Evolutionary conservation across 495 filamentous ascomycete species (phyloP).

Genomic region (Cudoniella acicularis): DNA sequence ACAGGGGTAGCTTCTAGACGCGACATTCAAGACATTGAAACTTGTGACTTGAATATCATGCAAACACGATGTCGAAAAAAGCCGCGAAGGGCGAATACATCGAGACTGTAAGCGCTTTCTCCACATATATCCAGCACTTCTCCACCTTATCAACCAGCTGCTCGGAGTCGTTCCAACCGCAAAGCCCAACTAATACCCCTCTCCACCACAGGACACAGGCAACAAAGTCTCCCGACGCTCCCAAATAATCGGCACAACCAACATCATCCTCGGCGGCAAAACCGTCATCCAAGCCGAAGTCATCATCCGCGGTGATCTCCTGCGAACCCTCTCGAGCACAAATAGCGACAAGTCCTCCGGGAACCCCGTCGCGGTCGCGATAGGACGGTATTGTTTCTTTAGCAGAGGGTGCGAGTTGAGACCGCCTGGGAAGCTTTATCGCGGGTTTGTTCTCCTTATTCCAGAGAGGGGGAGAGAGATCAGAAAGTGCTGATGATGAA

Average conservation of each 20-base stretch:
- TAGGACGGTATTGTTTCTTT: conserved; percentile 86
- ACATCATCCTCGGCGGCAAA: conserved; percentile 96
- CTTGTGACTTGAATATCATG: not conserved
- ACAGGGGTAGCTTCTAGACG: not conserved
- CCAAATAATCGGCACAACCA: conserved; percentile 86
- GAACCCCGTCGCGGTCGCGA: conserved; percentile 64
- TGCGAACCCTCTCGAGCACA: conserved; percentile 41
- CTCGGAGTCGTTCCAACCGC: not conserved
- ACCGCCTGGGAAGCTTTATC: conserved; percentile 71
- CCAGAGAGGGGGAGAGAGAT: too few species aligned
- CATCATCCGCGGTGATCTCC: conserved; percentile 87
- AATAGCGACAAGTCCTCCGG: conserved; percentile 12
- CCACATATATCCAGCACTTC: not conserved
- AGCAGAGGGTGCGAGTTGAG: conserved; percentile 66
- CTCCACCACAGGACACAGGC: conserved; percentile 70
- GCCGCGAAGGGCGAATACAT: conserved; percentile 86
- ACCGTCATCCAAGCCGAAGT: conserved; percentile 90
- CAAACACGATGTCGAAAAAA: conserved; percentile 64
- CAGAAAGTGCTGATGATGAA: conserved; percentile 6
- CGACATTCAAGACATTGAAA: not conserved
- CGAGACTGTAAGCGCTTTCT: conserved; percentile 66
- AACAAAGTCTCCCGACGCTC: conserved; percentile 96
- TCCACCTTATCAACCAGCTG: not conserved
- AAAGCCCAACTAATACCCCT: not conserved
- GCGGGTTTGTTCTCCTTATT: conserved; percentile 43